Conservation (phyloP, 495 filamentous ascomycete species). For the Aspergillus sclerotiicarbonarius region DNA sequence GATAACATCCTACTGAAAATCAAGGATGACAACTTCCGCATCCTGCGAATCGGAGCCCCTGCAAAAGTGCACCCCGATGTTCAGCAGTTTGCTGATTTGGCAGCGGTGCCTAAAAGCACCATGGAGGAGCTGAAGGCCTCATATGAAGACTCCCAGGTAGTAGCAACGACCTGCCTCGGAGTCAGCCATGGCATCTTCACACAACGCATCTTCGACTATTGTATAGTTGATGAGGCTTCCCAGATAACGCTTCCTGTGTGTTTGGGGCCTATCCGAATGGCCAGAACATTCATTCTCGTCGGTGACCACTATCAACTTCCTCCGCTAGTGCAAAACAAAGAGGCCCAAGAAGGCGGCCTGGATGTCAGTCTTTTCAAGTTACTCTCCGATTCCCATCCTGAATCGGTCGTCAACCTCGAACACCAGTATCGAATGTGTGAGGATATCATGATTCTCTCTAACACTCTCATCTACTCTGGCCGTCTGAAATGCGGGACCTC, state of each 20-base stretch:
- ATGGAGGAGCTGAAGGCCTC: slow-evolving; percentile 80
- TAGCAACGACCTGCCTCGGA: slow-evolving; percentile 91
- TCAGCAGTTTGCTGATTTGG: slow-evolving; percentile 75
- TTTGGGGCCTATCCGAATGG: slow-evolving; percentile 88
- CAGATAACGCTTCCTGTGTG: slow-evolving; percentile 96
- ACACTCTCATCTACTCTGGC: slow-evolving; percentile 88
- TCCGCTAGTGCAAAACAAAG: slow-evolving; percentile 88
- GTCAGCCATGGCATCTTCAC: slow-evolving; percentile 86
- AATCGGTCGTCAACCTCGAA: slow-evolving; percentile 83
- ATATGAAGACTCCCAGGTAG: slow-evolving; percentile 80
- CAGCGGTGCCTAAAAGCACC: slow-evolving; percentile 63
- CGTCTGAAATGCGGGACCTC: slow-evolving; percentile 83
- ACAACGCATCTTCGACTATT: slow-evolving; percentile 91
- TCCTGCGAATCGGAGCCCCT: slow-evolving; percentile 76
- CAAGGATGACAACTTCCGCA: slow-evolving; percentile 70
- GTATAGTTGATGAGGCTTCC: slow-evolving; percentile 96
- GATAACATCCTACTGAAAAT: slow-evolving; percentile 97
- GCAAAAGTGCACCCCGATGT: slow-evolving; percentile 88
- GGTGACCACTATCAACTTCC: slow-evolving; percentile 96
- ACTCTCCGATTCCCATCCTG: slow-evolving; percentile 82
- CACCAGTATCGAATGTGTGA: slow-evolving; percentile 98
- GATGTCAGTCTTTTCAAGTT: slow-evolving; percentile 93
- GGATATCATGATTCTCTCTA: slow-evolving; percentile 91
- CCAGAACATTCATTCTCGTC: slow-evolving; percentile 89
- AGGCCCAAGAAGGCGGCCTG: slow-evolving; percentile 79